Conservation (phyloP, 108 stramenopile species). For the Licmophora abbreviata region DNA sequence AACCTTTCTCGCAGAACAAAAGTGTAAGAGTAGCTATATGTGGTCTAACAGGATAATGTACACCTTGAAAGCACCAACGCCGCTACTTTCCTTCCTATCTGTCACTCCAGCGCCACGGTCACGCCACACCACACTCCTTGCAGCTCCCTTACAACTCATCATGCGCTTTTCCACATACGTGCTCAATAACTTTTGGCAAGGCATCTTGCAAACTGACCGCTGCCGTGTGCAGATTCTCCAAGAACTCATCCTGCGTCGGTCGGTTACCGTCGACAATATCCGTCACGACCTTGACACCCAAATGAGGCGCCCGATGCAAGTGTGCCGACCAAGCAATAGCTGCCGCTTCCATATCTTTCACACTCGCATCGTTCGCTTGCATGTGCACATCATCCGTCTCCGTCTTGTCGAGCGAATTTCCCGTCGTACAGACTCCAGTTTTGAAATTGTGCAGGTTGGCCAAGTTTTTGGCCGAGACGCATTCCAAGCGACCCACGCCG, state of each 20-base stretch:
- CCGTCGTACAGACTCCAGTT: slow-evolving; percentile 85
- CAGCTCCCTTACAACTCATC: slow-evolving; percentile 52
- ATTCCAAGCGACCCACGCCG: slow-evolving; percentile 69
- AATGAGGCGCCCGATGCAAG: slow-evolving; percentile 66
- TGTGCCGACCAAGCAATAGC: slow-evolving; percentile 87
- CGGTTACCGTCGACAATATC: slow-evolving; percentile 92
- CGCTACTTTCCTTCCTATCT: too few relatives aligned
- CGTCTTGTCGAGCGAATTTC: slow-evolving; percentile 87
- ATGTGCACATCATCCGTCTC: slow-evolving; percentile 71
- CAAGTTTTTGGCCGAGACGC: slow-evolving; percentile 23
- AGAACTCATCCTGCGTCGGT: slow-evolving; percentile 90
- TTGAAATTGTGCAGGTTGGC: slow-evolving; percentile 48
- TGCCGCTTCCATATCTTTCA: slow-evolving; percentile 98
- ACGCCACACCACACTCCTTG: too few relatives aligned
- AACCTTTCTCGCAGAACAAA: too few relatives aligned
- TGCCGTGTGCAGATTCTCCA: slow-evolving; percentile 88
- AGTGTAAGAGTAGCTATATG: too few relatives aligned
- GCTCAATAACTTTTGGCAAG: slow-evolving; percentile 84
- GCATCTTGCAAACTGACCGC: slow-evolving; percentile 80
- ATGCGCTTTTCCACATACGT: slow-evolving; percentile 57
- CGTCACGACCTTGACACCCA: slow-evolving; percentile 95
- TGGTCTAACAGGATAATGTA: too few relatives aligned
- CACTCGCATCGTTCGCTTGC: slow-evolving; percentile 75
- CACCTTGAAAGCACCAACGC: too few relatives aligned
- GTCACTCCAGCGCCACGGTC: too few relatives aligned